A percentile compares a stretch with the other conserved stretches of the same genome.
Conservation (phyloP, 2,329 filamentous ascomycete genomes). For the Proliferodiscus dingleyae region DNA sequence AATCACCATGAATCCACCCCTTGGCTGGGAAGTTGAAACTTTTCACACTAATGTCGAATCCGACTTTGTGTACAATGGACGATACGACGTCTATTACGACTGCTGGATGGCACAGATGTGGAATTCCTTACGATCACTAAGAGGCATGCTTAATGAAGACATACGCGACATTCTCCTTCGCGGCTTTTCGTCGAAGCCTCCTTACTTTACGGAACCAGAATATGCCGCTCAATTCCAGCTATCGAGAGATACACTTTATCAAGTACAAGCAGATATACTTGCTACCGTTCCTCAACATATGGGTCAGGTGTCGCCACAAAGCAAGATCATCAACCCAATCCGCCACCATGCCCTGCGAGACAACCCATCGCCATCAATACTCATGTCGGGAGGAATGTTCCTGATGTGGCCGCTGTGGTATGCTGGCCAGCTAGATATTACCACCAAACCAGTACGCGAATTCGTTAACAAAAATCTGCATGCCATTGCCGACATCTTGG, state of each 20-base stretch:
- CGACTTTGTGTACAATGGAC: slow-evolving; percentile 21
- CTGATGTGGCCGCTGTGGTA: slow-evolving; percentile 29
- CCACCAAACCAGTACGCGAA: slow-evolving; percentile 8
- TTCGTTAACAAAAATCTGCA: slow-evolving; percentile 22
- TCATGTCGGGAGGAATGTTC: slow-evolving; percentile 20
- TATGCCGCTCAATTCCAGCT: slow-evolving; percentile 23
- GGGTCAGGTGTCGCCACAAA: background rate
- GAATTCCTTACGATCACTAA: slow-evolving; percentile 20
- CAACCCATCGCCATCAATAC: slow-evolving; percentile 4
- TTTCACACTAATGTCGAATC: slow-evolving; percentile 18
- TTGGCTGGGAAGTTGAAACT: slow-evolving; percentile 21
- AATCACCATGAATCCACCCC: slow-evolving; percentile 11
- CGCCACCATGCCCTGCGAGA: background rate
- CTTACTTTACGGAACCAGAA: slow-evolving; percentile 14
- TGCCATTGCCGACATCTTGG: slow-evolving; percentile 19
- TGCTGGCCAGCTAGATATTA: slow-evolving; percentile 17
- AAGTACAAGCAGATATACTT: slow-evolving; percentile 21
- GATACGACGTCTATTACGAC: slow-evolving; percentile 26
- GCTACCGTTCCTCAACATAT: slow-evolving; percentile 22
- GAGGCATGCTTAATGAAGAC: slow-evolving; percentile 21
- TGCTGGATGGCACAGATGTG: slow-evolving; percentile 25
- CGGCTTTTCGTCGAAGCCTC: slow-evolving; percentile 13
- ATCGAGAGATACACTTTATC: slow-evolving; percentile 16
- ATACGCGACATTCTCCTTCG: slow-evolving; percentile 16
- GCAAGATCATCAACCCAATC: background rate